Percentiles rank a stretch among this genome's conserved stretches.
phyloP scores from a whole-genome alignment of 257 asterid species.

The Penstemon newberryi region DNA sequence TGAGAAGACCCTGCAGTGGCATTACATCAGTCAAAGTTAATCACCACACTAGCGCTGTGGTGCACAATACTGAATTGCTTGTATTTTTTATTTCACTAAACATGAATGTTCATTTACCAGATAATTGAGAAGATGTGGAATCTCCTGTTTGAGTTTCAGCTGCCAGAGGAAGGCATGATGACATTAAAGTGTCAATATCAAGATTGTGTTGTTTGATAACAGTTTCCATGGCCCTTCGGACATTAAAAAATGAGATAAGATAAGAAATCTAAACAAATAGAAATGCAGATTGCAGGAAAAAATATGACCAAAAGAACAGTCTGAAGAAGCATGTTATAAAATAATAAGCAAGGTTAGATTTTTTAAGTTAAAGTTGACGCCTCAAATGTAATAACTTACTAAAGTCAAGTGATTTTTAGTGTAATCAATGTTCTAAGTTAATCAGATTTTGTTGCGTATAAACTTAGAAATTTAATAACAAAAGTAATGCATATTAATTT shows the following conservation, averaged over 20 bases:
- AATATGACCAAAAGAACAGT: background rate
- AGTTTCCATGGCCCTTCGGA: conserved; percentile 97
- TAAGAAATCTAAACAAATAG: conserved; percentile 16
- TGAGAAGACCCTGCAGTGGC: conserved; percentile 60
- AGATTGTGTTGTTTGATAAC: conserved; percentile 91
- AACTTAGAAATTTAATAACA: background rate
- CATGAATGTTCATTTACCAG: conserved; percentile 46
- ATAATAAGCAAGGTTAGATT: conserved; percentile 11
- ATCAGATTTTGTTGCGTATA: background rate
- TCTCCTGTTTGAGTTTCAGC: conserved; percentile 80
- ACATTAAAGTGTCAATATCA: conserved; percentile 84
- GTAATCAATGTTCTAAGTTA: background rate
- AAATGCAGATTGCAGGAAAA: conserved; percentile 17
- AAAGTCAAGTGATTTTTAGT: background rate
- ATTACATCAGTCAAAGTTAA: conserved; percentile 24
- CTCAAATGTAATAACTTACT: background rate
- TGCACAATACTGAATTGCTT: background rate
- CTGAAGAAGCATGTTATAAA: background rate
- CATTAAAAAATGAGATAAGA: conserved; percentile 17
- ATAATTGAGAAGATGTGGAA: conserved; percentile 67
- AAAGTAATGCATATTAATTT: background rate
- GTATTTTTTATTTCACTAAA: background rate
- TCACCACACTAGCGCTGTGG: background rate
- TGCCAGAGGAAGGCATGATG: conserved; percentile 73
- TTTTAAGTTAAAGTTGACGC: background rate